Evolutionary conservation across 495 filamentous ascomycete species (phyloP), one percentile per base, ranked within the genome.

Genomic region (Xylaria bambusicola): DNA sequence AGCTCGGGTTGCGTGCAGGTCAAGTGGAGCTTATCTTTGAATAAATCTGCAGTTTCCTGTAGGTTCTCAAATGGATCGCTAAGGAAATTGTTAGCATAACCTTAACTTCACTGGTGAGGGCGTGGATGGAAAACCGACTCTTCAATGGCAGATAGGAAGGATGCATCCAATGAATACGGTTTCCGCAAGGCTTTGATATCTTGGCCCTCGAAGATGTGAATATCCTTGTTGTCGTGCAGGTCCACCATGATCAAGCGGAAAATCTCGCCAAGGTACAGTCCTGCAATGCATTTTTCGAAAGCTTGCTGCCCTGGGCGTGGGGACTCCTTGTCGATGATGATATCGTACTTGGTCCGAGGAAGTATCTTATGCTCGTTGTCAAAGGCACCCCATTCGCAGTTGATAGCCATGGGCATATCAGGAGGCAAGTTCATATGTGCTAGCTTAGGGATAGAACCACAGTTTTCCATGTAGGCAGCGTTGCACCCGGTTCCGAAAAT

Each of bases 401-500:
- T 98, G 78, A 98, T 98, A 44, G 93, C 94, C 76, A 98, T 93
- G 47, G 90, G 92, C 70, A 88, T 88, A 55, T 92, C 86, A 1
- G 92, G 83, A 38, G 91, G 90, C n/a, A 98, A 83, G 60, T 93
- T 93, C 82, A 95, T 83, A 78, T 97, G 89, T 9, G 89, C 92
- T 42, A 98, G 83, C 80, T 98, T 98, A 62, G 93, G 93, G 40
- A 98, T 86, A 1, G 89, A 92, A 36, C 93, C 93, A 59, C 84
- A 87, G 68, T 93, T 77, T 74, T 98, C 94, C 88, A 98, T 95
- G 77, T 98, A 98, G 35, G 94, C 94, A 52, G 94, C 95, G 71
- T 98, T 98, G 73, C 95, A 97, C 60, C 94, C 94, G 13, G 94
- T 98, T 63, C 94, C 94, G 74, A 98, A 98, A 70, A 98, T 98